A percentile compares a stretch with the other conserved stretches of the same genome.
Conservation (phyloP, 495 filamentous ascomycete species). For the Elasticomyces elasticus region DNA sequence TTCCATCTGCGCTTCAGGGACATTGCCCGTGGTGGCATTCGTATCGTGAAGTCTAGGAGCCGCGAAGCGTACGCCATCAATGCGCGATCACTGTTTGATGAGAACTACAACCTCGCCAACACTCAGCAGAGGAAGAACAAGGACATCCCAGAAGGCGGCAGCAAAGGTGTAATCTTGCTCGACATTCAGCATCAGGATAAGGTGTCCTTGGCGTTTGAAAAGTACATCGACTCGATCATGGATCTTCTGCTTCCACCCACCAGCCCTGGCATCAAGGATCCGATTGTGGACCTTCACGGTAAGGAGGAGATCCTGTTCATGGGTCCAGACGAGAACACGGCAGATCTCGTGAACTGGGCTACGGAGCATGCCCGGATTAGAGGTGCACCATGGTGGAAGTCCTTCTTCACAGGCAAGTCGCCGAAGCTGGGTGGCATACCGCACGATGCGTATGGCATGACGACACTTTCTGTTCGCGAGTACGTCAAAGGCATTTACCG, state of each 20-base stretch:
- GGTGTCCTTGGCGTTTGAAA: slow-evolving; percentile 84
- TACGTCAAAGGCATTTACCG: slow-evolving; percentile 95
- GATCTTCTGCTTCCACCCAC: slow-evolving; percentile 81
- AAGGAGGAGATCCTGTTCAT: slow-evolving; percentile 95
- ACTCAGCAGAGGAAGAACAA: slow-evolving; percentile 99
- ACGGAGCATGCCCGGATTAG: slow-evolving; percentile 83
- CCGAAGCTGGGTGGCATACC: slow-evolving; percentile 93
- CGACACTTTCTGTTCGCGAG: slow-evolving; percentile 88
- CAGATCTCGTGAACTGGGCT: slow-evolving; percentile 94
- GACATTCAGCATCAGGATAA: slow-evolving; percentile 92
- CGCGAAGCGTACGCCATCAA: slow-evolving; percentile 94
- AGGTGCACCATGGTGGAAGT: slow-evolving; percentile 98
- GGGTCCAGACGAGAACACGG: slow-evolving; percentile 98
- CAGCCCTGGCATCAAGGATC: slow-evolving; percentile 96
- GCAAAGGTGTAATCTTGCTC: slow-evolving; percentile 93
- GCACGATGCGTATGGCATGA: slow-evolving; percentile 95
- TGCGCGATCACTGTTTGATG: slow-evolving; percentile 87
- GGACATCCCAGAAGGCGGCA: slow-evolving; percentile 97
- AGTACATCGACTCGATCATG: slow-evolving; percentile 97
- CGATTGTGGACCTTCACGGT: slow-evolving; percentile 87
- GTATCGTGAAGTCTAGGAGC: slow-evolving; percentile 95
- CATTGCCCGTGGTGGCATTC: slow-evolving; percentile 92
- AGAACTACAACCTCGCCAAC: slow-evolving; percentile 96
- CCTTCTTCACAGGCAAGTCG: slow-evolving; percentile 98
- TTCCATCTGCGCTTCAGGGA: slow-evolving; percentile 98